phyloP scores from a whole-genome alignment of 1,139 yeast genomes.

The Pichia sp. region DNA sequence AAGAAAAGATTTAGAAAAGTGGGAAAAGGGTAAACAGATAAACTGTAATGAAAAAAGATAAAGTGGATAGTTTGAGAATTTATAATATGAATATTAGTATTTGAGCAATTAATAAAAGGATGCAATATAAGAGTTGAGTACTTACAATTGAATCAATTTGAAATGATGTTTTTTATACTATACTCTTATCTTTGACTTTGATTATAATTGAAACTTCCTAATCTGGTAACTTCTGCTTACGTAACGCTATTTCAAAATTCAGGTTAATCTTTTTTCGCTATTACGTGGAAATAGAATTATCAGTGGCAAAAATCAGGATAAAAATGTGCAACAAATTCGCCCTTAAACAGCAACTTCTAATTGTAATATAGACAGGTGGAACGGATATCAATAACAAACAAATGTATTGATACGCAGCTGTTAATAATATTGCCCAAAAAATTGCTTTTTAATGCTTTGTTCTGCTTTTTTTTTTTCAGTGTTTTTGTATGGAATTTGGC shows the following conservation, averaged over 20 bases:
- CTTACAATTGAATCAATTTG: not conserved
- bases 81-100: not conserved
- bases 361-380: not conserved
- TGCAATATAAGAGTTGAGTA: not conserved
- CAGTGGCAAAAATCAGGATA: not conserved
- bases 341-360: not conserved
- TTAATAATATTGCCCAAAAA: not conserved
- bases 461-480: not conserved
- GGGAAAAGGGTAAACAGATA: not conserved
- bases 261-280: not conserved
- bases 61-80: not conserved
- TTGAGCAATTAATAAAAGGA: not conserved
- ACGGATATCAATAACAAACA: conserved; percentile 1
- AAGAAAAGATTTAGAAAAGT: not conserved
- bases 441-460: not conserved
- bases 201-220: not conserved
- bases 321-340: not conserved
- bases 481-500: not conserved
- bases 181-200: not conserved
- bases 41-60: not conserved
- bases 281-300: not conserved
- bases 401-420: conserved; percentile 1
- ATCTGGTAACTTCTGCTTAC: not conserved
- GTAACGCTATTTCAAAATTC: not conserved
- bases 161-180: not conserved